Evolutionary conservation across 2,329 filamentous ascomycete genomes (phyloP), one percentile per base, ranked within the genome.

Genomic region (Neonectria coccinea): DNA sequence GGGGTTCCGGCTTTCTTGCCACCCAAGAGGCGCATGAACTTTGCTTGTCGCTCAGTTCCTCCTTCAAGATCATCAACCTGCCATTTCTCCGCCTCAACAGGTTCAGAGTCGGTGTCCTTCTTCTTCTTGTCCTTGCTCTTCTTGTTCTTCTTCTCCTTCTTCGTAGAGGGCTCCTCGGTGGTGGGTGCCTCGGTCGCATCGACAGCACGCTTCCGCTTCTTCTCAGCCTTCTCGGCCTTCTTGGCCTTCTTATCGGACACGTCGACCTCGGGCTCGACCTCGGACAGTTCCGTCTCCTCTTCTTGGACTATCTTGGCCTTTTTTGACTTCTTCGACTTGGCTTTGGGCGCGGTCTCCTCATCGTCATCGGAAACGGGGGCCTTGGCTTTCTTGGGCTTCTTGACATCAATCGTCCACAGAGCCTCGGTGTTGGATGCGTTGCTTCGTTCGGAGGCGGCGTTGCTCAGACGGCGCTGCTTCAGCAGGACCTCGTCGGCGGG

Each of bases 11-110:
- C 77, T 74, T 85, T 86, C 65, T 83, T 85, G 2, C 79, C 84
- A 20, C 86, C 86, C 4, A 89, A 79, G 1, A 89, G 82, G 33
- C 85, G 80, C 70, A 88, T 75, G 65, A 88, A 88, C 76, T 89
- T 89, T 65, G 79, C 78, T 70, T 88, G 85, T 12, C 87, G 81
- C 53, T 79, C 79, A 18, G 78, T 70, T 22, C 83, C 85, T 33
- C 87, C 87, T 42, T 82, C 82, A 36, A 89, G 79, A 36, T 79
- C 82, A 18, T 78, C 74, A 27, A 87, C 84, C 65, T 87, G 85
- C 86, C 86, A 88, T 66, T 83, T 78, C 73, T 83, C 84, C 3
- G 73, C 75, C 59, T 70, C 64, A 33, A 66, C 62, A 12, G 47
- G 47, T 11, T 29, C 25, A 11, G 69, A 59, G 10, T 29, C 44